Evolutionary conservation across 768 basidiomycete genomes (phyloP).

Genomic region (Baorangia bicolor): DNA sequence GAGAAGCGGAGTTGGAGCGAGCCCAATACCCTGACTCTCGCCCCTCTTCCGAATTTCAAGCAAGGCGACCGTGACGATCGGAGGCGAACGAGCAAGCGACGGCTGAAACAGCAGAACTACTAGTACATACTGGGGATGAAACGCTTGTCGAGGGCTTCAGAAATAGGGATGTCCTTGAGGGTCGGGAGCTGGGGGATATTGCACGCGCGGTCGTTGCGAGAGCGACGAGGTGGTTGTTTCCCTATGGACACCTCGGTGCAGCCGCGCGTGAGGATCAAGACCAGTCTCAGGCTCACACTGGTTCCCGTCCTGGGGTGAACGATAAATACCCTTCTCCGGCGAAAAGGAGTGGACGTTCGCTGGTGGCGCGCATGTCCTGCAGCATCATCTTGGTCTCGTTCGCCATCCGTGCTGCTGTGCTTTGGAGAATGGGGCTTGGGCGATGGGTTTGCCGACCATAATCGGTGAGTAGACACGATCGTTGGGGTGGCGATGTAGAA

Average conservation of each 20-base stretch:
- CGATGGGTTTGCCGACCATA: slow-evolving; percentile 19
- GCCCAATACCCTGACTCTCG: neutral
- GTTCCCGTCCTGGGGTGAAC: neutral
- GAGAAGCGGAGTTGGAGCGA: slow-evolving; percentile 7
- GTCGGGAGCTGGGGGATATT: slow-evolving; percentile 8
- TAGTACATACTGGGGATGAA: neutral
- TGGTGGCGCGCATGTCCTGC: slow-evolving; percentile 18
- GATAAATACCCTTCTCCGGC: neutral
- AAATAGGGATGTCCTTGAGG: neutral
- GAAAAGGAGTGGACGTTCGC: slow-evolving; percentile 4
- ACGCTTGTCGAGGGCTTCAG: neutral
- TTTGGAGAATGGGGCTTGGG: slow-evolving; percentile 25
- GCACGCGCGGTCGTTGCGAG: slow-evolving; percentile 16
- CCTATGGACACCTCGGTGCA: slow-evolving; percentile 11
- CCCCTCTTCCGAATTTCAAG: neutral
- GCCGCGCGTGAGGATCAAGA: neutral
- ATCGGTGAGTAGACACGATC: slow-evolving; percentile 4
- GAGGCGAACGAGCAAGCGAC: neutral
- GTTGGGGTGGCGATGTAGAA: neutral
- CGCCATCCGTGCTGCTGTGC: slow-evolving; percentile 23
- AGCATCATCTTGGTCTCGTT: slow-evolving; percentile 25
- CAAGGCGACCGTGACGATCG: neutral
- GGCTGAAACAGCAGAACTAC: neutral
- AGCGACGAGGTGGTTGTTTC: slow-evolving; percentile 25
- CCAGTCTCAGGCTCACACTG: neutral